These are phyloP conservation scores for Leptomonas seymouri DNA, from an alignment of 208 protist genomes.

Conservation along the genomic window DNA sequence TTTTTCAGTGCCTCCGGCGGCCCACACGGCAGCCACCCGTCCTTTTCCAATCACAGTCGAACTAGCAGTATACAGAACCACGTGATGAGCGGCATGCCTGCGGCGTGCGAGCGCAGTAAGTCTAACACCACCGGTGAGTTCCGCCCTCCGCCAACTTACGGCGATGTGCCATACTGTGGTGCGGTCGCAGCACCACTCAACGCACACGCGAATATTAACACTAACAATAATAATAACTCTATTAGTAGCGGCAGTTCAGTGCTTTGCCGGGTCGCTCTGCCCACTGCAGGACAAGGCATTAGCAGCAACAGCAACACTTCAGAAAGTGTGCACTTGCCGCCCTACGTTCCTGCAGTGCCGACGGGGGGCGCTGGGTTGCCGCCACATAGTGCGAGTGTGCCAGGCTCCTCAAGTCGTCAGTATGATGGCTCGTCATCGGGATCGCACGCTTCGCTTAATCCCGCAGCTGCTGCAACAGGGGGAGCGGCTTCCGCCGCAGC, in stretches of 20 bases:
- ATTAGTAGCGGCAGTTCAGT: slow-evolving; percentile 11
- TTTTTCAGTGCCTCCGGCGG: background rate
- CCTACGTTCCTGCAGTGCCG: background rate
- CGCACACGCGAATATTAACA: too few relatives aligned
- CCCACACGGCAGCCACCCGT: background rate
- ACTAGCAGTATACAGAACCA: slow-evolving; percentile 14
- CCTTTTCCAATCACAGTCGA: slow-evolving; percentile 19
- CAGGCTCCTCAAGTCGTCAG: background rate
- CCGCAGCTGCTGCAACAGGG: too few relatives aligned
- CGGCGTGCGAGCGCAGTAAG: background rate
- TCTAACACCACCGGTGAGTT: background rate
- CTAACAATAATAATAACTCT: background rate
- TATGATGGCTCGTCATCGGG: too few relatives aligned
- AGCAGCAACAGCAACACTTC: background rate
- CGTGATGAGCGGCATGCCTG: background rate
- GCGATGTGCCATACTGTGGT: slow-evolving; percentile 4
- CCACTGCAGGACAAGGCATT: background rate
- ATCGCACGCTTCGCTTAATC: too few relatives aligned
- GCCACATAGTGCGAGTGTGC: background rate
- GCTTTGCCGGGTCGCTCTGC: background rate
- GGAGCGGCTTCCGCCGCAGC: background rate
- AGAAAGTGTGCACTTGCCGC: background rate
- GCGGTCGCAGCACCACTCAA: too few relatives aligned
- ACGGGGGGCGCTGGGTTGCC: background rate
- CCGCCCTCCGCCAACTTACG: slow-evolving; percentile 23